phyloP scores from a whole-genome alignment of 345 rosid genomes.

The Corchorus olitorius region DNA sequence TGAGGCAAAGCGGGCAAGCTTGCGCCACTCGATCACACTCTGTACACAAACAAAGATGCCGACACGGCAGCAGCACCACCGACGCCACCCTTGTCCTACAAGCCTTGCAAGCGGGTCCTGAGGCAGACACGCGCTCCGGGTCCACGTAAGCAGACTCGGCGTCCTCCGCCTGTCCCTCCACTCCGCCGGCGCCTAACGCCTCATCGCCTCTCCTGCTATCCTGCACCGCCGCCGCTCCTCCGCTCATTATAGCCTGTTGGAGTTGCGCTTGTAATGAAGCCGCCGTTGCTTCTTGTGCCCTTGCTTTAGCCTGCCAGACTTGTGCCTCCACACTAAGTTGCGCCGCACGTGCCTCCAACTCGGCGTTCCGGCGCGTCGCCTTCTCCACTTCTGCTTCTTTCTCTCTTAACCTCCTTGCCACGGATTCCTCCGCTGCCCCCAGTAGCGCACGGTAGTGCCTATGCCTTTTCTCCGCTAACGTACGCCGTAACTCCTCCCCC shows the following conservation, averaged over 20 bases:
- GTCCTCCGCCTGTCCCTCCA: slow-evolving; percentile 60
- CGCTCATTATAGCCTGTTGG: slow-evolving; percentile 59
- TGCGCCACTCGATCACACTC: slow-evolving; percentile 63
- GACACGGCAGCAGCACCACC: slow-evolving; percentile 88
- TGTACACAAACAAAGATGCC: slow-evolving; percentile 77
- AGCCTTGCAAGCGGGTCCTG: slow-evolving; percentile 57
- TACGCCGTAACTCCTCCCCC: slow-evolving; percentile 82
- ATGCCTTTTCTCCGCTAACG: slow-evolving; percentile 70
- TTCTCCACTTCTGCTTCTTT: slow-evolving; percentile 75
- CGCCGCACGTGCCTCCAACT: slow-evolving; percentile 81
- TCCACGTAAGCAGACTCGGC: slow-evolving; percentile 88
- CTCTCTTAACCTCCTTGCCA: slow-evolving; percentile 57
- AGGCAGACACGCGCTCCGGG: slow-evolving; percentile 54
- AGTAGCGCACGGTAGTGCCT: slow-evolving; percentile 76
- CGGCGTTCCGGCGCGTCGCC: slow-evolving; percentile 71
- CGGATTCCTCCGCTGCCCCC: slow-evolving; percentile 67
- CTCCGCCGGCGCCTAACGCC: slow-evolving; percentile 31
- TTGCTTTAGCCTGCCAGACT: slow-evolving; percentile 85
- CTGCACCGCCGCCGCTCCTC: slow-evolving; percentile 32
- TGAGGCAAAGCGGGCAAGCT: slow-evolving; percentile 80
- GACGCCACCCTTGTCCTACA: slow-evolving; percentile 64
- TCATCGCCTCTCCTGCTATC: slow-evolving; percentile 49
- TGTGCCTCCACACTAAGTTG: slow-evolving; percentile 77
- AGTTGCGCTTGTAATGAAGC: slow-evolving; percentile 76
- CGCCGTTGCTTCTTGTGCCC: slow-evolving; percentile 77